Conservation (phyloP, 768 basidiomycete species). For the Boletus patriciae region DNA sequence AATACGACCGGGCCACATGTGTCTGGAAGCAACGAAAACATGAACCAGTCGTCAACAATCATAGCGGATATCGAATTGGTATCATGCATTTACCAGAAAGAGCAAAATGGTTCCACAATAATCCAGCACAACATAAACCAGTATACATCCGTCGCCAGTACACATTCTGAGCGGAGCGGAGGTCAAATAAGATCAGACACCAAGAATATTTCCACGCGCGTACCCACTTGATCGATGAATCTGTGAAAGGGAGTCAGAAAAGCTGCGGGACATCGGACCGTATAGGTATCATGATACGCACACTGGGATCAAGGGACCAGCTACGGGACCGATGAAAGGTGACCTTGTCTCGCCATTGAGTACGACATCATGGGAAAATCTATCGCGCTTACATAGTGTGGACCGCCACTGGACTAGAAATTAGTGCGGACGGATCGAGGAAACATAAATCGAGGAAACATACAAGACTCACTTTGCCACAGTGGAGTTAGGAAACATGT, state of each 20-base stretch:
- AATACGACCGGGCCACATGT: conserved; percentile 65
- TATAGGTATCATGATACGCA: conserved; percentile 31
- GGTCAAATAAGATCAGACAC: conserved; percentile 2
- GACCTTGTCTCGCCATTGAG: conserved; percentile 24
- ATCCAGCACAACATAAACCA: conserved; percentile 71
- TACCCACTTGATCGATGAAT: conserved; percentile 66
- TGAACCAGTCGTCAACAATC: neutral
- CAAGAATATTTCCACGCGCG: neutral
- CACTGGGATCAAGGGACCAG: conserved; percentile 60
- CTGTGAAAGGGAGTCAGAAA: conserved; percentile 29
- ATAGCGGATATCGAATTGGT: no score
- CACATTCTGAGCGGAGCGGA: conserved; percentile 39
- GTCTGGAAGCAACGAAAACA: conserved; percentile 63
- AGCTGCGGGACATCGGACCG: neutral
- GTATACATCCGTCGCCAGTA: conserved; percentile 81
- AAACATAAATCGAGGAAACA: neutral
- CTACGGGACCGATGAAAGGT: conserved; percentile 57
- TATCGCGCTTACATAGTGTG: conserved; percentile 42
- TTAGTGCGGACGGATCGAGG: conserved; percentile 3
- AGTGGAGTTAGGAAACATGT: conserved; percentile 52
- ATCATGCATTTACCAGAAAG: conserved; percentile 43
- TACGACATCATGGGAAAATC: neutral
- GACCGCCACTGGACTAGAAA: conserved; percentile 53
- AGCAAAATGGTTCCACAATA: conserved; percentile 53
- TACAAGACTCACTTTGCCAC: conserved; percentile 55